phyloP scores from a whole-genome alignment of 495 filamentous ascomycete genomes.

The Cladorrhinum samala region DNA sequence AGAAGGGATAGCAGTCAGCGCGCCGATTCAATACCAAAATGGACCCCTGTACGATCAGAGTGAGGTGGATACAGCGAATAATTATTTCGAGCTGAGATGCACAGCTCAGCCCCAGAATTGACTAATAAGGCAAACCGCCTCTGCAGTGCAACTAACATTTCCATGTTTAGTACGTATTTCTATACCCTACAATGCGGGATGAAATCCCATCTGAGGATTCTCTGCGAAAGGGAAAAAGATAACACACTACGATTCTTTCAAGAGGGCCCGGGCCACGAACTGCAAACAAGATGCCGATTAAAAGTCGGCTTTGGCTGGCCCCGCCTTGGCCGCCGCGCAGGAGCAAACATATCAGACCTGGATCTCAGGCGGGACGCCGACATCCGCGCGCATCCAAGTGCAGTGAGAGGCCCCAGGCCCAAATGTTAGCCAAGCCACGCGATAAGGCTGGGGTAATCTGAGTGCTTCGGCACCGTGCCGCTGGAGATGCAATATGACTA shows the following conservation, averaged over 20 bases:
- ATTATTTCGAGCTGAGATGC: neutral
- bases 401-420: neutral
- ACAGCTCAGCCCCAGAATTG: neutral
- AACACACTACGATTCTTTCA: neutral
- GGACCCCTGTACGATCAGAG: neutral
- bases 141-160: neutral
- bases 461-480: too few relatives aligned
- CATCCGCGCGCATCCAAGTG: neutral
- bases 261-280: too few relatives aligned
- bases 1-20: too few relatives aligned
- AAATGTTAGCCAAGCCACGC: neutral
- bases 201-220: too few relatives aligned
- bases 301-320: neutral
- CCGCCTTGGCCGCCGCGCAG: neutral
- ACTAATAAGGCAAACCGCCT: too few relatives aligned
- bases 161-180: neutral
- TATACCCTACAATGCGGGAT: neutral
- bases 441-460: neutral
- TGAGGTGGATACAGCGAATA: neutral
- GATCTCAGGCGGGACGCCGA: neutral
- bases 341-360: neutral
- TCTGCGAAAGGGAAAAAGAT: neutral
- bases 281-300: too few relatives aligned
- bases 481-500: too few relatives aligned
- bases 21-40: too few relatives aligned